Percentiles rank a stretch among this genome's conserved stretches.
phyloP scores from a whole-genome alignment of 495 filamentous ascomycete species.

The Margaritispora aquatica region DNA sequence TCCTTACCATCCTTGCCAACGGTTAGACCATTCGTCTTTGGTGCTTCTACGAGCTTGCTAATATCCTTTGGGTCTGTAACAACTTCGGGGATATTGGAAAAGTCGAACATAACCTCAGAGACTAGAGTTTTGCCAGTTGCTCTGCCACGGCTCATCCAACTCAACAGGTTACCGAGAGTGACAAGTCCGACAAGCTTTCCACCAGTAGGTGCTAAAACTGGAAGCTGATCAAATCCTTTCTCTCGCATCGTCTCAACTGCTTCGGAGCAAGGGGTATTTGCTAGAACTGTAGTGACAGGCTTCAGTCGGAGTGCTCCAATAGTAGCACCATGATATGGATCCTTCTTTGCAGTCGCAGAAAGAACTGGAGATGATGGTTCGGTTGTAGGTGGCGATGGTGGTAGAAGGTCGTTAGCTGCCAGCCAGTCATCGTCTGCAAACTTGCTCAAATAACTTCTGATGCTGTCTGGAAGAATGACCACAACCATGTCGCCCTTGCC shows the following conservation, averaged over 20 bases:
- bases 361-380: conserved; percentile 36
- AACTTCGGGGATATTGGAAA: conserved; percentile 74
- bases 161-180: conserved; percentile 90
- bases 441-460: conserved; percentile 96
- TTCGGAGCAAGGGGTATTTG: conserved; percentile 62
- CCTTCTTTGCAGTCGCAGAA: conserved; percentile 25
- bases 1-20: conserved; percentile 12
- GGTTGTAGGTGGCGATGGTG: conserved; percentile 46
- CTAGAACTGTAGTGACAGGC: conserved; percentile 77
- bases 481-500: conserved; percentile 78
- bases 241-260: conserved; percentile 97
- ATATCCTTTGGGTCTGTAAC: conserved; percentile 67
- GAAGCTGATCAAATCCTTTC: conserved; percentile 92
- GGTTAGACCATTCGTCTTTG: conserved; percentile 16
- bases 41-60: conserved; percentile 13
- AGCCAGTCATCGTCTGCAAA: conserved; percentile 99
- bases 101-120: conserved; percentile 93
- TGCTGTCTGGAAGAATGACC: conserved; percentile 89
- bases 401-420: conserved; percentile 83
- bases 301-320: conserved; percentile 79
- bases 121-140: conserved; percentile 66
- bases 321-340: conserved; percentile 65
- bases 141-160: conserved; percentile 75
- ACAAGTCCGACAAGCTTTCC: conserved; percentile 80
- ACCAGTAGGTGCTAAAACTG: conserved; percentile 66